Conservation (phyloP, 2,329 filamentous ascomycete genomes). For the Mariannaea elegans region DNA sequence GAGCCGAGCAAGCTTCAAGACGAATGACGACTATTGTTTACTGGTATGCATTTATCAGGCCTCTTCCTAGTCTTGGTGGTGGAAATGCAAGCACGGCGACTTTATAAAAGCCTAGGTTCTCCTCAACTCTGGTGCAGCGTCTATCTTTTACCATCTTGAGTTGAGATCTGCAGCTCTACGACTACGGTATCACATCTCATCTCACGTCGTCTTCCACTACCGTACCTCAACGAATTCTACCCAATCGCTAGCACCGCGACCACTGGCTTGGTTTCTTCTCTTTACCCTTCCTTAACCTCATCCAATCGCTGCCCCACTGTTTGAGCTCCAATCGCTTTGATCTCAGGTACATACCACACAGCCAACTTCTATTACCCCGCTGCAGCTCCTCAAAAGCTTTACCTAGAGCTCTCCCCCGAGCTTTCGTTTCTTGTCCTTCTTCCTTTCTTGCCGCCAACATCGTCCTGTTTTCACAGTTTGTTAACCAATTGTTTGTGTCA, state of each 20-base stretch:
- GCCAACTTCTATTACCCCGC: slow-evolving; percentile 36
- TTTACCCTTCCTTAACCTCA: slow-evolving; percentile 38
- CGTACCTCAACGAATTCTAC: slow-evolving; percentile 3
- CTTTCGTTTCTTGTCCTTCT: slow-evolving; percentile 13
- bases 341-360: slow-evolving; percentile 17
- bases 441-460: not conserved
- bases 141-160: slow-evolving; percentile 18
- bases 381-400: slow-evolving; percentile 36
- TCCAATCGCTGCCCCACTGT: slow-evolving; percentile 40
- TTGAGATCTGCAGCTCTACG: slow-evolving; percentile 12
- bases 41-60: not conserved
- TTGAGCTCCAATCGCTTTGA: slow-evolving; percentile 24
- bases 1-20: slow-evolving; percentile 6
- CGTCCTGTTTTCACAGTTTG: slow-evolving; percentile 1
- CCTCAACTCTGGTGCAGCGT: not conserved
- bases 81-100: not conserved
- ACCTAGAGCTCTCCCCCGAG: slow-evolving; percentile 28
- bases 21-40: not conserved
- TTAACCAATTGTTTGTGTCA: slow-evolving; percentile 7
- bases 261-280: not conserved
- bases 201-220: too few relatives aligned
- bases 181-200: not conserved
- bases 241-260: slow-evolving; percentile 25
- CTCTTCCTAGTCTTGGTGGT: not conserved
- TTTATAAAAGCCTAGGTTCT: slow-evolving; percentile 8